Evolutionary conservation across 2,329 filamentous ascomycete species (phyloP).

Genomic region (Hirsutella rhossiliensis): DNA sequence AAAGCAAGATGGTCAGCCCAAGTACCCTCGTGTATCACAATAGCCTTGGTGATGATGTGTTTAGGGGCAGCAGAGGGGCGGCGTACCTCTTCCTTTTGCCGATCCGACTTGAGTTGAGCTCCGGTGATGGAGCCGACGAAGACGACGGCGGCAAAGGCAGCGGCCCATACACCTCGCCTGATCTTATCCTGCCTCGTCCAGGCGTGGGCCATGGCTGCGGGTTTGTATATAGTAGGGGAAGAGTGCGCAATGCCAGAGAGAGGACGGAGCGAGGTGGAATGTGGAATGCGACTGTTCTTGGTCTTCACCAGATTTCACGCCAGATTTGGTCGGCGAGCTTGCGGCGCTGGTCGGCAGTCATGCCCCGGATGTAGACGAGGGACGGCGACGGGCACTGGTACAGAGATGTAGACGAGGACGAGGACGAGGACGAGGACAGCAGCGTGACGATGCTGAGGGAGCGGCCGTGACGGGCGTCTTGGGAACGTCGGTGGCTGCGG

Average conservation of each 20-base stretch:
- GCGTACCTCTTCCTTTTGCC: slow-evolving; percentile 30
- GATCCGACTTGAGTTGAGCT: slow-evolving; percentile 34
- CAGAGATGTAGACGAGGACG: slow-evolving; percentile 1
- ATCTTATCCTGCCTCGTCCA: slow-evolving; percentile 22
- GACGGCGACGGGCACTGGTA: background rate
- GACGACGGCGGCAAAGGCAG: slow-evolving; percentile 32
- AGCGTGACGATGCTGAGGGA: background rate
- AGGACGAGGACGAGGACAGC: background rate
- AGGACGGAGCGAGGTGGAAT: too few relatives aligned
- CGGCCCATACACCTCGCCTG: slow-evolving; percentile 25
- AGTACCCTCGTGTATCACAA: too few relatives aligned
- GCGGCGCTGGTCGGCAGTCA: slow-evolving; percentile 10
- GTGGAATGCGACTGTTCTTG: background rate
- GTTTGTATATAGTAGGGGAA: too few relatives aligned
- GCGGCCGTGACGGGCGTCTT: background rate
- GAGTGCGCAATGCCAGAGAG: too few relatives aligned
- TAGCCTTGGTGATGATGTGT: background rate
- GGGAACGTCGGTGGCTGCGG: background rate
- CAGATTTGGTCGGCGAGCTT: slow-evolving; percentile 13
- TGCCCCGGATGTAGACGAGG: slow-evolving; percentile 3
- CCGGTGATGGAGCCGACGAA: slow-evolving; percentile 35
- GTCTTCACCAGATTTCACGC: slow-evolving; percentile 14
- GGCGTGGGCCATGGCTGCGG: slow-evolving; percentile 1
- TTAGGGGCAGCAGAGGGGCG: background rate
- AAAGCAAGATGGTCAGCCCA: background rate